Conservation (phyloP, 1,284 basidiomycete genomes). For the Pseudozyma sp. region DNA sequence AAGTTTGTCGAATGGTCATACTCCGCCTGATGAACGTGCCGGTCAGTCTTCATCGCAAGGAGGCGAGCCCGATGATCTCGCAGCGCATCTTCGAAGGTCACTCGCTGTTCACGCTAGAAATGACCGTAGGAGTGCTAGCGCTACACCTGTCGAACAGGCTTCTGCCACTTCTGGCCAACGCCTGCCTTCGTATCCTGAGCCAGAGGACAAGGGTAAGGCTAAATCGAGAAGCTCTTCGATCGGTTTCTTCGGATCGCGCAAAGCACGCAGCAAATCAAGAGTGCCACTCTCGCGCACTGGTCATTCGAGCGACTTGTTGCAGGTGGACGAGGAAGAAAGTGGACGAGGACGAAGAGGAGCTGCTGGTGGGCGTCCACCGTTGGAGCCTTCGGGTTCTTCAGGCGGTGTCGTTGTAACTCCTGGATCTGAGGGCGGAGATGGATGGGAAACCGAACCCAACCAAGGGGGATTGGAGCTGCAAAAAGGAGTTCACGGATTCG, state of each 20-base stretch:
- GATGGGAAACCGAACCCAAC: constrained; percentile 33
- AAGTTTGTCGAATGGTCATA: constrained; percentile 24
- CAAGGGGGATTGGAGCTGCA: constrained; percentile 62
- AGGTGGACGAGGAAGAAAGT: constrained; percentile 50
- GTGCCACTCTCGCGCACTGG: constrained; percentile 14
- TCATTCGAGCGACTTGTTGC: constrained; percentile 36
- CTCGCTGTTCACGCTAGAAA: constrained; percentile 26
- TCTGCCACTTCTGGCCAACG: constrained; percentile 9
- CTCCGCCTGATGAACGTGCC: constrained; percentile 19
- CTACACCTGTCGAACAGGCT: constrained; percentile 16
- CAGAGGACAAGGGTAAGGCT: constrained; percentile 32
- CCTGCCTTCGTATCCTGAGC: constrained; percentile 9
- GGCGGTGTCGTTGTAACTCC: constrained; percentile 30
- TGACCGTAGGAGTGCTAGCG: constrained; percentile 41
- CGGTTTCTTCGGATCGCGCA: constrained; percentile 47
- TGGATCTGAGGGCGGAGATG: constrained; percentile 36
- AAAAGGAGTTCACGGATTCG: constrained; percentile 69
- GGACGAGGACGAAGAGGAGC: constrained; percentile 34
- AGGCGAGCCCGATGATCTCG: constrained; percentile 28
- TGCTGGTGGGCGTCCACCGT: constrained; percentile 16
- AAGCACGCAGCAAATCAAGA: constrained; percentile 47
- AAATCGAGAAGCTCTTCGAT: constrained; percentile 46
- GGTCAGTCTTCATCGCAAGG: not conserved
- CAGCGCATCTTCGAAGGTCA: constrained; percentile 37
- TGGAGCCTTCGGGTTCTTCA: constrained; percentile 20